Evolutionary conservation across 306 rosid species (phyloP).

Genomic region (Hippophae rhamnoides): DNA sequence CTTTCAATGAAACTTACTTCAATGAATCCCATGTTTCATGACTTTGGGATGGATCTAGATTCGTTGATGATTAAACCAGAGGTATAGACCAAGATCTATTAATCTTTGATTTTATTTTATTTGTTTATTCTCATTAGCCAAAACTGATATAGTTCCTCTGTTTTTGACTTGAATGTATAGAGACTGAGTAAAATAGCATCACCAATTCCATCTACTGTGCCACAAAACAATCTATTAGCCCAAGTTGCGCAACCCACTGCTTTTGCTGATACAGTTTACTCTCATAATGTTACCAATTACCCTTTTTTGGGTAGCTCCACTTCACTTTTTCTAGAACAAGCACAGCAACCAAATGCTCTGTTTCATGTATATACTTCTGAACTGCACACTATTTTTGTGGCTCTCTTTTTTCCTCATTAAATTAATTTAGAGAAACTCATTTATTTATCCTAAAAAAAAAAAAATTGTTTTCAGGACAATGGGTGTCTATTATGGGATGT

Average conservation of each 20-base stretch:
- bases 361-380: constrained; percentile 30
- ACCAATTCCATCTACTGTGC: constrained; percentile 20
- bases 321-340: constrained; percentile 36
- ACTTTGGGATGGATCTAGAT: constrained; percentile 56
- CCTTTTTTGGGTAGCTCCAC: constrained; percentile 31
- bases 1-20: constrained; percentile 91
- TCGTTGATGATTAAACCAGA: constrained; percentile 44
- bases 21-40: constrained; percentile 53
- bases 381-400: too few species aligned
- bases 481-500: constrained; percentile 55
- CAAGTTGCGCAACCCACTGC: constrained; percentile 26
- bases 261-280: constrained; percentile 30
- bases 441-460: constrained; percentile 6
- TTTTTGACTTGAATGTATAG: constrained; percentile 26
- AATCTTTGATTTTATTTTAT: not conserved
- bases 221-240: constrained; percentile 29
- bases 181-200: constrained; percentile 31
- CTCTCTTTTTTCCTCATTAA: not conserved
- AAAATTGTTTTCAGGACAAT: constrained; percentile 50
- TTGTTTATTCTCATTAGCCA: not conserved
- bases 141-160: constrained; percentile 3
- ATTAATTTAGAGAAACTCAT: not conserved
- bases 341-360: constrained; percentile 34
- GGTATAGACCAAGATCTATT: constrained; percentile 22
- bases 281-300: constrained; percentile 27